A percentile compares a stretch with the other conserved stretches of the same genome.
phyloP scores from a whole-genome alignment of 495 filamentous ascomycete species.

The Xylaria bambusicola region DNA sequence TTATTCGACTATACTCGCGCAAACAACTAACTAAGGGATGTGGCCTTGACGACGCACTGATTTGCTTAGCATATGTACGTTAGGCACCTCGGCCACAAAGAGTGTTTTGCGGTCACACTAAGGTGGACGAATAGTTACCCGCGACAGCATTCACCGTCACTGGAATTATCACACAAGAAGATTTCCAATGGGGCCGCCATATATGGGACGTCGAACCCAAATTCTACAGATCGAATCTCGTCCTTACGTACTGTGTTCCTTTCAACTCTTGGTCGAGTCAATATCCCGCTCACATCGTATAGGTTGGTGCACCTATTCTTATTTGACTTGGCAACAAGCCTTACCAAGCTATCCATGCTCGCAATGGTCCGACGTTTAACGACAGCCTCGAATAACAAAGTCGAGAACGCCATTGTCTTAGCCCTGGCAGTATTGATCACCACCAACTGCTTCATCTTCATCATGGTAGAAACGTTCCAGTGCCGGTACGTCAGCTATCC shows the following conservation, averaged over 20 bases:
- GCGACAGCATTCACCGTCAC: constrained; percentile 48
- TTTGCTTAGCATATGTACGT: constrained; percentile 40
- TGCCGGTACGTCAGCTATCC: constrained; percentile 52
- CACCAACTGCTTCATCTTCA: constrained; percentile 48
- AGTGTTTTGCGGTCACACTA: not conserved
- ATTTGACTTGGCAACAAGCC: constrained; percentile 54
- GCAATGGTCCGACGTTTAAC: constrained; percentile 47
- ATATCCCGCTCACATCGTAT: not conserved
- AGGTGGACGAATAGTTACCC: constrained; percentile 21
- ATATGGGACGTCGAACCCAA: constrained; percentile 51
- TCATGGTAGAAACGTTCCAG: constrained; percentile 55
- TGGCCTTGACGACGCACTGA: constrained; percentile 54
- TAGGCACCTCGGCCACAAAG: not conserved
- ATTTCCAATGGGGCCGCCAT: constrained; percentile 60
- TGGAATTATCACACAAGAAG: constrained; percentile 41
- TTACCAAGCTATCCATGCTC: constrained; percentile 61
- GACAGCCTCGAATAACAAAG: constrained; percentile 21
- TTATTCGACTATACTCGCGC: constrained; percentile 53
- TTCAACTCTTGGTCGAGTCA: not conserved
- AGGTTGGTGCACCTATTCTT: constrained; percentile 54
- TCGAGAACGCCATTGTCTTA: constrained; percentile 36
- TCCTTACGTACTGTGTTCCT: constrained; percentile 38
- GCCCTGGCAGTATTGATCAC: constrained; percentile 47
- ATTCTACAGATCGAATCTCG: constrained; percentile 38
- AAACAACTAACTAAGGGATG: constrained; percentile 43